Conservation (phyloP, 805 yeast genomes). For the Candida railenensis region DNA sequence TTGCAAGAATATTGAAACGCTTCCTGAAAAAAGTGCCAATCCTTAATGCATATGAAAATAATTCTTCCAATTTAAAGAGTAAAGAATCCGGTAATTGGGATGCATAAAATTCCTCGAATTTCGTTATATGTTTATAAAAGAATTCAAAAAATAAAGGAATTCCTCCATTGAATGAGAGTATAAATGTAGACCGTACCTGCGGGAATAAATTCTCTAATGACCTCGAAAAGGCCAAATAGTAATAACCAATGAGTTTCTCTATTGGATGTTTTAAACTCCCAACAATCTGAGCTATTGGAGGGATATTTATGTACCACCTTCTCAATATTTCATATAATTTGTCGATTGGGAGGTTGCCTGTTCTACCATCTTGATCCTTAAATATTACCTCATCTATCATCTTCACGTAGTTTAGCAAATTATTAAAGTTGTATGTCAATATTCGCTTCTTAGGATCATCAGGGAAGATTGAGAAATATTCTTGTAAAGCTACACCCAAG, state of each 20-base stretch:
- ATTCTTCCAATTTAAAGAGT: neutral
- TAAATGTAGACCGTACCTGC: conserved; percentile 16
- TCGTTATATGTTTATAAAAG: neutral
- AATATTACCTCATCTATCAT: conserved; percentile 6
- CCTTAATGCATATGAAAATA: neutral
- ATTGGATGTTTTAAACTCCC: conserved; percentile 11
- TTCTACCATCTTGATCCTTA: neutral
- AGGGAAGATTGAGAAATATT: conserved; percentile 3
- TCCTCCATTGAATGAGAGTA: conserved; percentile 23
- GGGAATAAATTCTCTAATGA: conserved; percentile 23
- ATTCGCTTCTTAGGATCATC: conserved; percentile 1
- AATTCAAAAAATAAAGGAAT: conserved; percentile 11
- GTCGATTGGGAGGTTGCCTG: neutral
- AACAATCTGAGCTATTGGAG: conserved; percentile 16
- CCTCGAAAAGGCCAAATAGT: conserved; percentile 14
- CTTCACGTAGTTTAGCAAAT: conserved; percentile 8
- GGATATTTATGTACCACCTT: conserved; percentile 20
- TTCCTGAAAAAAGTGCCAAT: conserved; percentile 17
- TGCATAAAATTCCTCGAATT: neutral
- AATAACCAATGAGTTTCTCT: conserved; percentile 11
- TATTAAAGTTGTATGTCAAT: conserved; percentile 11
- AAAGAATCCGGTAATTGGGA: neutral
- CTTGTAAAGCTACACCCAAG: conserved; percentile 5
- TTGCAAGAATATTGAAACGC: conserved; percentile 16
- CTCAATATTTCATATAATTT: conserved; percentile 17